Base-by-base conservation (phyloP, 1,284 basidiomycete genomes). In the Rhodotorula sp. region DNA sequence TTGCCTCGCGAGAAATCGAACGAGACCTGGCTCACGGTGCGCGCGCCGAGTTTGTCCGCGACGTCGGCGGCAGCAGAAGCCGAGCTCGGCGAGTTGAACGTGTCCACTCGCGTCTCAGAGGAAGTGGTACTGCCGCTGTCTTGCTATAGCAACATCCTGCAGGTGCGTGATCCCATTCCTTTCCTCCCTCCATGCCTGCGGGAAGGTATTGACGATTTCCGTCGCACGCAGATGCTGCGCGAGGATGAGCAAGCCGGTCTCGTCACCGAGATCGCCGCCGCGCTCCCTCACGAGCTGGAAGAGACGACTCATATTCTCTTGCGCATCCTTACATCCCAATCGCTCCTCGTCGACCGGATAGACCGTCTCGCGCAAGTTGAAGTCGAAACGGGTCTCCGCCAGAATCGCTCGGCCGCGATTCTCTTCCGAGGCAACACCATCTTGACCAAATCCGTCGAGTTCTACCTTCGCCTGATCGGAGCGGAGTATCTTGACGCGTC, bases 341-440 rank as follows among this genome's bases (percentile, higher is more conserved):
- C 60, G 38, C 43, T 71, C 3, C 67, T 77, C 26, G 49, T 78
- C 3, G 62, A 70, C 2, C 76, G 77, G 3, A 67, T 79, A 21
- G 70, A 71, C 16, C 66, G 71, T 7, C 68, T 79, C 55, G 67
- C 70, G 54, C 72, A 76, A 21, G 61, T 65, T 57, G 77, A 78
- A 52, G 62, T 79, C 28, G 70, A 73, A 28, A 59, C 45, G 43
- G 66, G 67, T 26, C 48, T 57, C 21, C 57, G 60, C 43, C 64
- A 70, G 34, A 68, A 66, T 19, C 70, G 70, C 34, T 67, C 72
- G 4, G 63, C 87, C 64, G 87, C 86, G 76, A 90, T 88, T 7
- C 80, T 90, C 18, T 90, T 90, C 80, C 87, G 91, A 64, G 90
- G 90, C 43, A 92, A 92, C 79, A 90, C 88, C 10, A 86, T 86